A percentile compares a stretch with the other conserved stretches of the same genome.
These are phyloP conservation scores for Ephemerocybe angulata DNA, from an alignment of 768 basidiomycete species.

Conservation along the genomic window DNA sequence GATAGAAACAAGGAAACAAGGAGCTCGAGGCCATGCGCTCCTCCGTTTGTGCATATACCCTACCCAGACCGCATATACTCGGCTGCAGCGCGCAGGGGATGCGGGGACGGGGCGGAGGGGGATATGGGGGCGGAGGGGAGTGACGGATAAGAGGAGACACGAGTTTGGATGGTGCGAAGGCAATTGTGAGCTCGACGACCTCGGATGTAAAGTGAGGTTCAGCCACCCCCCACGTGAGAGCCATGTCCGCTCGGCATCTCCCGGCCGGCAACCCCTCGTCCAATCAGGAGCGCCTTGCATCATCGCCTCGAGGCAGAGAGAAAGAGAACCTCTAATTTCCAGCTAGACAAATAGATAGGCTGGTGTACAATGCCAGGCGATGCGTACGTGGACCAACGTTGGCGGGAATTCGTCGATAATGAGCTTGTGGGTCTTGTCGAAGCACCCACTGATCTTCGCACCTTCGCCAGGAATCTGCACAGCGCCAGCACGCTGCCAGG, in stretches of 20 bases:
- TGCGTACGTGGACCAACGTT: too few relatives aligned
- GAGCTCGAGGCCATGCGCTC: background rate
- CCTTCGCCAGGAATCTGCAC: too few relatives aligned
- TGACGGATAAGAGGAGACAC: slow-evolving; percentile 21
- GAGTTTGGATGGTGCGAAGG: slow-evolving; percentile 21
- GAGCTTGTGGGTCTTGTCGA: too few relatives aligned
- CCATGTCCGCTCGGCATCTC: slow-evolving; percentile 19
- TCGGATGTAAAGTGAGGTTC: slow-evolving; percentile 31
- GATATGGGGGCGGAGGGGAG: slow-evolving; percentile 11
- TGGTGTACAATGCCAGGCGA: too few relatives aligned
- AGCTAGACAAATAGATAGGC: too few relatives aligned
- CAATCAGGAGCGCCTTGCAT: too few relatives aligned
- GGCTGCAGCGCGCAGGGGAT: background rate
- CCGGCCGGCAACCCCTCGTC: slow-evolving; percentile 23
- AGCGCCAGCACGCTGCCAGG: too few relatives aligned
- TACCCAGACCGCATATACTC: background rate
- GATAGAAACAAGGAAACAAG: background rate
- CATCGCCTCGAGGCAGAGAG: too few relatives aligned
- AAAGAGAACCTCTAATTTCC: too few relatives aligned
- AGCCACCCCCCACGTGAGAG: slow-evolving; percentile 32
- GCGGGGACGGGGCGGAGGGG: background rate
- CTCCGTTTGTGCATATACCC: background rate
- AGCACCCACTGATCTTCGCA: too few relatives aligned
- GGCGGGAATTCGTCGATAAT: too few relatives aligned
- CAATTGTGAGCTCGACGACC: slow-evolving; percentile 17